phyloP scores from a whole-genome alignment of 345 rosid genomes.

The Passiflora organensis region DNA sequence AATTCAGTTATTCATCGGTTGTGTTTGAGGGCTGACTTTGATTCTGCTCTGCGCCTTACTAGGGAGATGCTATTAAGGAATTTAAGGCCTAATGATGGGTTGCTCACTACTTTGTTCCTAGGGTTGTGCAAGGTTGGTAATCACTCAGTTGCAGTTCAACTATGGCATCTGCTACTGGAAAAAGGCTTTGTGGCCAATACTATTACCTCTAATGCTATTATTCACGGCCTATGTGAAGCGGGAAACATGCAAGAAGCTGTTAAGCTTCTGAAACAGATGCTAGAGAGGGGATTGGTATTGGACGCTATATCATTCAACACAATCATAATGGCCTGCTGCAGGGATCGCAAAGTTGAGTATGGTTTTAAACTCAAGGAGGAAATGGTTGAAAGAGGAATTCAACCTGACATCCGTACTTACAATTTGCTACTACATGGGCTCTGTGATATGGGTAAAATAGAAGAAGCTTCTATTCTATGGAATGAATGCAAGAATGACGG shows the following conservation, averaged over 20 bases:
- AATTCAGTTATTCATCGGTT: constrained; percentile 50
- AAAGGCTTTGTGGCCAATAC: constrained; percentile 45
- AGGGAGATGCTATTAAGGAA: constrained; percentile 58
- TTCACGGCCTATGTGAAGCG: constrained; percentile 64
- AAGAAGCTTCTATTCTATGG: constrained; percentile 63
- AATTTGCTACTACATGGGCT: constrained; percentile 55
- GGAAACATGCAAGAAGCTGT: constrained; percentile 51
- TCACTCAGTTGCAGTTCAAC: constrained; percentile 48
- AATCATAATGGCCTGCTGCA: constrained; percentile 51
- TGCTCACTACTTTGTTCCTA: constrained; percentile 52
- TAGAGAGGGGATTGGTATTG: constrained; percentile 40
- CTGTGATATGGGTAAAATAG: constrained; percentile 43
- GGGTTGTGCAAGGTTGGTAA: constrained; percentile 59
- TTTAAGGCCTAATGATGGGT: constrained; percentile 56
- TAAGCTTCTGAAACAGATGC: constrained; percentile 50
- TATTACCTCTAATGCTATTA: constrained; percentile 66
- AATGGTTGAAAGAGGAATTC: constrained; percentile 56
- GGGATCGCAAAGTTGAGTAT: constrained; percentile 45
- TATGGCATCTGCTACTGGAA: constrained; percentile 46
- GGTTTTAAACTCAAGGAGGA: constrained; percentile 54
- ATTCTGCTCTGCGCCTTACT: constrained; percentile 42
- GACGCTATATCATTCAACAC: constrained; percentile 58
- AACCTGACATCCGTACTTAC: constrained; percentile 57
- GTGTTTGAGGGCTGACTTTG: constrained; percentile 44
- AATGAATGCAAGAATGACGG: constrained; percentile 44